These are phyloP conservation scores for Salix udensis DNA, from an alignment of 345 rosid genomes.

Conservation along the genomic window DNA sequence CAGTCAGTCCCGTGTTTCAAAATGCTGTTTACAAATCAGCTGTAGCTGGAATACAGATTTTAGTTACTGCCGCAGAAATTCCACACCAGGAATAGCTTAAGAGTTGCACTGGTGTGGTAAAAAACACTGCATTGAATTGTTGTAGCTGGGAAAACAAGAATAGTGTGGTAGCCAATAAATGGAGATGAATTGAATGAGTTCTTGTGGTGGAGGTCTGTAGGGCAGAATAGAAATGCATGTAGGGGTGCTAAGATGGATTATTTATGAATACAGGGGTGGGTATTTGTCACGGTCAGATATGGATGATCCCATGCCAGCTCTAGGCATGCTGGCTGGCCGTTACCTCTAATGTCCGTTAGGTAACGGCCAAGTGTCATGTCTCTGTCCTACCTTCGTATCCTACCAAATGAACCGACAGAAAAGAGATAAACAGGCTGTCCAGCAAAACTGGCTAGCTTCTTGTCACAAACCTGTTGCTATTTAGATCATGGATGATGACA, in stretches of 20 bases:
- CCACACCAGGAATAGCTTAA: too few relatives aligned
- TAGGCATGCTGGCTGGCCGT: slow-evolving; percentile 7
- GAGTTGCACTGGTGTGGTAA: too few relatives aligned
- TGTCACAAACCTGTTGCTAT: neutral
- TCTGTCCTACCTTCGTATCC: slow-evolving; percentile 12
- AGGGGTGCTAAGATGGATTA: neutral
- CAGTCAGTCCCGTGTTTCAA: too few relatives aligned
- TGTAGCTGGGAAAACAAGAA: neutral
- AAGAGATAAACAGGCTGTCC: slow-evolving; percentile 16
- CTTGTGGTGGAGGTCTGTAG: neutral
- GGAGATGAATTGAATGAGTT: neutral
- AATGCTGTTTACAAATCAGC: too few relatives aligned
- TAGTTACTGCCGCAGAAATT: too few relatives aligned
- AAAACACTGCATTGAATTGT: too few relatives aligned
- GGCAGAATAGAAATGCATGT: neutral
- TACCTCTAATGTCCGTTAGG: slow-evolving; percentile 11
- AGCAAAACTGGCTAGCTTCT: neutral
- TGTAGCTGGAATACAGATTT: too few relatives aligned
- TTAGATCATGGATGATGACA: neutral
- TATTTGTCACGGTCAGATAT: neutral
- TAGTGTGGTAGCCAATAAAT: slow-evolving; percentile 1
- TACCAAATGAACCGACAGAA: neutral
- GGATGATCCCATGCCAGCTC: slow-evolving; percentile 11
- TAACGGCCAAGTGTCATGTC: slow-evolving; percentile 19
- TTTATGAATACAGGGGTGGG: neutral